A percentile compares a stretch with the other conserved stretches of the same genome.
These are phyloP conservation scores for Phytophthora tentaculata DNA, from an alignment of 352 stramenopile species.

Conservation along the genomic window DNA sequence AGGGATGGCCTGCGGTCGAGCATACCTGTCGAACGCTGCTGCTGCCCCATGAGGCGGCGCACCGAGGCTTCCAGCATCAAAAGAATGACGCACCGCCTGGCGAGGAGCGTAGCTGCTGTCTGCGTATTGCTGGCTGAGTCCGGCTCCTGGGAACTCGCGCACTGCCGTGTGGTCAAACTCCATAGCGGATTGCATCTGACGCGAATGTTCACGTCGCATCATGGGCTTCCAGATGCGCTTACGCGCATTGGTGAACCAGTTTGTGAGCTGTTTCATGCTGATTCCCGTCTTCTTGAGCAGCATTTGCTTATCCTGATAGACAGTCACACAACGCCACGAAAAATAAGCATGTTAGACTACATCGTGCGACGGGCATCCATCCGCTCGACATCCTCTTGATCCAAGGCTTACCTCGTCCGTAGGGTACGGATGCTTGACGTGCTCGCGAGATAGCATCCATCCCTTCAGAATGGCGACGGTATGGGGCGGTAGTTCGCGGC, in stretches of 20 bases:
- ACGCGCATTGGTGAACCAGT: conserved; percentile 91
- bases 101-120: conserved; percentile 55
- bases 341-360: conserved; percentile 15
- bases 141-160: conserved; percentile 45
- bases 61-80: conserved; percentile 69
- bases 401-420: conserved; percentile 71
- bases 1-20: conserved; percentile 33
- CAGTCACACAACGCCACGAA: conserved; percentile 13
- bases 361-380: conserved; percentile 6
- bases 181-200: conserved; percentile 74
- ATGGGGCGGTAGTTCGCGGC: conserved; percentile 81
- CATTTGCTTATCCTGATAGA: conserved; percentile 86
- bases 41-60: conserved; percentile 29
- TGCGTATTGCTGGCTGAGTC: conserved; percentile 35
- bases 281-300: conserved; percentile 90
- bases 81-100: conserved; percentile 60
- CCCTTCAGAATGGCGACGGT: conserved; percentile 87
- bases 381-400: conserved; percentile 16
- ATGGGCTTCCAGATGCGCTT: conserved; percentile 92
- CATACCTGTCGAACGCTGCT: conserved; percentile 38
- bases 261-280: conserved; percentile 92
- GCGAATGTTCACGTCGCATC: conserved; percentile 86
- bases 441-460: conserved; percentile 90
- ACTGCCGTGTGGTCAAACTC: conserved; percentile 68
- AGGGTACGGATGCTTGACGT: conserved; percentile 91